Base-by-base conservation (phyloP, 148 eudicot species). In the Arctostaphylos glauca region DNA sequence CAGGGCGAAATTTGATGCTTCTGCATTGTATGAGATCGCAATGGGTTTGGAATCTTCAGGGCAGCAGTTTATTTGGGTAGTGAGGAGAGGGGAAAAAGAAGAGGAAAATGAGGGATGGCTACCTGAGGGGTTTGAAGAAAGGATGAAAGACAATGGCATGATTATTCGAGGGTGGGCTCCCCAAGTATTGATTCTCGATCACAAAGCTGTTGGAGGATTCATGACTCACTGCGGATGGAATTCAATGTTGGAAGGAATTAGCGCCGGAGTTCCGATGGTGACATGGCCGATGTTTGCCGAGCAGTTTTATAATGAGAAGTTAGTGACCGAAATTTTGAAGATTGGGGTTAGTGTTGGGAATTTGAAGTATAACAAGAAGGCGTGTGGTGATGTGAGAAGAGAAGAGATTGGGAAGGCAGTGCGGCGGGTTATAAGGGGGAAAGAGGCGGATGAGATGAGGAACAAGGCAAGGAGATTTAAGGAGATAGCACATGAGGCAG, bases 11-110 rank as follows among this genome's bases (percentile, higher is more conserved):
- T 80, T 85, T 0, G 54, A 44, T 8, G 48, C 74, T 3, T 19
- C 82, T 18, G 91, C 90, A 43, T 21, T 92, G 54, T 77, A 81
- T 10, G 93, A 93, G 73, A 86, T 88, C 6, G 95, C 97, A 1
- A 62, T 78, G 67, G 95, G 87, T 21, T 82, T 92, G 6, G 95
- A 93, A 84, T 84, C 83, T 7, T 88, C 91, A 0, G 89, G 80
- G 23, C 87, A 86, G 72, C 74, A 86, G 7, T 92, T 93, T 84
- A 75, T 93, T 0, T 93, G 93, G 95, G 95, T 86, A 0, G 91
- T 92, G 41, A 82, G 89, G 72, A 86, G 47, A 9, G 10, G 5
- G 44, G 64, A 4, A 68, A 83, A 52, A 16, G 74, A 56, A 21
- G 64, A 60, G 44, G 49, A 14, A 53, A 59, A n/a, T 0, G 70